These are phyloP conservation scores for Mortierella sp. DNA, from an alignment of 371 early-diverging fungal genomes.

Conservation along the genomic window DNA sequence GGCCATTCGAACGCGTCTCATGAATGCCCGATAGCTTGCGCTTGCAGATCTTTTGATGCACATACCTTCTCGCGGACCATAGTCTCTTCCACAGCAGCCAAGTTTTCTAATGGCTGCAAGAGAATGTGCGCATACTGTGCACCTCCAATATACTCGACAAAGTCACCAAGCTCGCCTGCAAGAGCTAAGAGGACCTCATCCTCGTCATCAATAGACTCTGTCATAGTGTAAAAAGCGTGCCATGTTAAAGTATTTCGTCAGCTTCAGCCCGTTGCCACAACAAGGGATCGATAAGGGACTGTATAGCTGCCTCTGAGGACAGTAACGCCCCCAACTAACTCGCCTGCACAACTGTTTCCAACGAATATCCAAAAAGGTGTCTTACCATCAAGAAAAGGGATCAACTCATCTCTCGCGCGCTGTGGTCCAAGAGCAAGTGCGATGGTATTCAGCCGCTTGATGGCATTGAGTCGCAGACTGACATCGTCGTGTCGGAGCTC, in stretches of 20 bases:
- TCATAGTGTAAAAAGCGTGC: too few relatives aligned
- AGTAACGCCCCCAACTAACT: too few relatives aligned
- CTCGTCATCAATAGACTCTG: conserved; percentile 98
- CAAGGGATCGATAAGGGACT: too few relatives aligned
- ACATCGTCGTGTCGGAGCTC: conserved; percentile 98
- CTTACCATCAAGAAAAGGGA: conserved; percentile 96
- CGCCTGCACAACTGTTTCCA: too few relatives aligned
- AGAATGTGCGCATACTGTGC: conserved; percentile 85
- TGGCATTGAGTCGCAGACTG: conserved; percentile 89
- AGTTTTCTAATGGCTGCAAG: conserved; percentile 90
- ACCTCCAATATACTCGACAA: conserved; percentile 93
- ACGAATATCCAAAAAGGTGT: background rate
- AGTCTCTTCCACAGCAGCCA: conserved; percentile 97
- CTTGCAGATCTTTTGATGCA: too few relatives aligned
- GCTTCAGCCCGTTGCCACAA: too few relatives aligned
- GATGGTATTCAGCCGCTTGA: conserved; percentile 88
- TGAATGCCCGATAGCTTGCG: too few relatives aligned
- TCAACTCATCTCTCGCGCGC: conserved; percentile 93
- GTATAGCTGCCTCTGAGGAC: too few relatives aligned
- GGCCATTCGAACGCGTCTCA: background rate
- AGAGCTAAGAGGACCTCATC: conserved; percentile 94
- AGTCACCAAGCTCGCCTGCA: conserved; percentile 92
- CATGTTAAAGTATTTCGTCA: too few relatives aligned
- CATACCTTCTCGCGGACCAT: conserved; percentile 95
- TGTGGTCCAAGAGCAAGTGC: conserved; percentile 96